Base-by-base conservation (phyloP, 345 rosid genomes). In the Gossypium mustelinum region DNA sequence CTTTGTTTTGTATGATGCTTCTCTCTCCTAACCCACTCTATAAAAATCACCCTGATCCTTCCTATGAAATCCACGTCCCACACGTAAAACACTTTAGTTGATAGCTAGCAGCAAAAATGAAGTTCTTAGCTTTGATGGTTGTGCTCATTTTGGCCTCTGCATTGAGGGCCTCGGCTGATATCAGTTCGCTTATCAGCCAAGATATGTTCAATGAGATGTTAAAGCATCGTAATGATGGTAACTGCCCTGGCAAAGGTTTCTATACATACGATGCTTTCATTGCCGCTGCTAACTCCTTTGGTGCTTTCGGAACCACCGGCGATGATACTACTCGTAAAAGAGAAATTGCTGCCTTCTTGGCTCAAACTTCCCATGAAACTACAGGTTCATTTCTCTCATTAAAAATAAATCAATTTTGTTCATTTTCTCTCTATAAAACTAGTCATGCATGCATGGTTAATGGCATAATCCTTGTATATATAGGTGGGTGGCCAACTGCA, bases 301-400 rank as follows among this genome's bases (percentile, higher is more conserved):
- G 70, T 0, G 84, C 73, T 10, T 89, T 89, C 11, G 92, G 83
- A 3, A 83, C 85, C 47, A 88, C 85, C 13, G 90, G 94, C 41
- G 79, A 82, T 44, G 47, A 27, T 10, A 27, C 56, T 65, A 60
- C 86, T 0, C 79, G 87, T 41, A 85, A 85, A 64, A 80, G 86
- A n/a, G 92, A 89, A 68, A 54, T 88, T 13, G 92, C 88, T 5
- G 94, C 94, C 48, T 89, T 89, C 79, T 81, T 89, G 50, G 92
- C 85, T 69, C 94, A 89, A 67, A 89, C 90, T 24, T 89, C 92
- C 13, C 94, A 88, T 50, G 89, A 89, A 81, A 89, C 94, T 22
- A 87, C 89, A 75, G 92, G 93, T 86, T 73, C 11, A 45, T 57
- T 14, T 62, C 22, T 62, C 47, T 55, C 3, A 45, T 10, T 34